Conservation (phyloP, 495 filamentous ascomycete genomes). For the Lasiosphaeria hispida region DNA sequence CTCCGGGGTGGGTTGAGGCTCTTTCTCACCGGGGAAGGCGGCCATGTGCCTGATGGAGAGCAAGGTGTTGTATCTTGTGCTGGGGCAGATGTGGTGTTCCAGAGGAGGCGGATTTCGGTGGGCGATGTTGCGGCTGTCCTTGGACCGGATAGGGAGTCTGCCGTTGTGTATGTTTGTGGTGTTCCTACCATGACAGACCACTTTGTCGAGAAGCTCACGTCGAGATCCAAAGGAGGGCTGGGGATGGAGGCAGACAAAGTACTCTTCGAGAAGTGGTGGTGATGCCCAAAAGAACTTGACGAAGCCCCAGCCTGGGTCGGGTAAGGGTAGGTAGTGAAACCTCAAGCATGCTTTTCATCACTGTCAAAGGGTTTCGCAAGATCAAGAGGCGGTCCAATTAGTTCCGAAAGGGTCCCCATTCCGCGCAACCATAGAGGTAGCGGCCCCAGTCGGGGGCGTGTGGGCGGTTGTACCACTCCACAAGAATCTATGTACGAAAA, state of each 20-base stretch:
- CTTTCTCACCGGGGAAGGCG: constrained; percentile 31
- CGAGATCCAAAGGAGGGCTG: constrained; percentile 39
- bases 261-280: constrained; percentile 91
- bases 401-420: too few species aligned
- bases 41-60: background rate
- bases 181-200: constrained; percentile 78
- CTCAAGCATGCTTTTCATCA: too few species aligned
- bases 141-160: constrained; percentile 44
- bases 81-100: constrained; percentile 36
- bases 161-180: constrained; percentile 77
- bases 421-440: too few species aligned
- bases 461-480: too few species aligned
- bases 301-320: too few species aligned
- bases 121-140: constrained; percentile 50
- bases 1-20: constrained; percentile 31
- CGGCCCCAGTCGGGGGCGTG: too few species aligned
- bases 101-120: constrained; percentile 48
- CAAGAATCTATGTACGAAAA: too few species aligned
- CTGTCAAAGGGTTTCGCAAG: too few species aligned
- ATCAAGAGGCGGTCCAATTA: too few species aligned
- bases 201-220: constrained; percentile 54
- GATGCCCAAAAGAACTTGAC: too few species aligned
- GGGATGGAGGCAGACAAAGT: constrained; percentile 58
- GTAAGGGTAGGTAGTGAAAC: too few species aligned
- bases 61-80: constrained; percentile 20